A percentile compares a stretch with the other conserved stretches of the same genome.
Evolutionary conservation across 768 basidiomycete genomes (phyloP).

Genomic region (Tulasnella calospora): DNA sequence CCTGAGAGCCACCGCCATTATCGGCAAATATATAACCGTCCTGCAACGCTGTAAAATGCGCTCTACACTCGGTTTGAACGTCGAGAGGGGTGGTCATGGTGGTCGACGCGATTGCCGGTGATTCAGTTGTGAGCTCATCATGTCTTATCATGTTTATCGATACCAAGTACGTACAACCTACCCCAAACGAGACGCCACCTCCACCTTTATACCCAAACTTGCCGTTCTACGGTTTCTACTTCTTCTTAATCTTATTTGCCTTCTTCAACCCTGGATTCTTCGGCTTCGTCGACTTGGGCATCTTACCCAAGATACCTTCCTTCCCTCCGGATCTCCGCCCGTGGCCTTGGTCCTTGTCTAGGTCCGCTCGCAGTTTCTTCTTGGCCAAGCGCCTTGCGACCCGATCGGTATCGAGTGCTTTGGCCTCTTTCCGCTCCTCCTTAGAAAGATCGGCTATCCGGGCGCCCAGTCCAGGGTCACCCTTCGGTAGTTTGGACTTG

Average conservation of each 20-base stretch:
- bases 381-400: conserved; percentile 81
- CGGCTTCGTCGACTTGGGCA: conserved; percentile 10
- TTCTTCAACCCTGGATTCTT: conserved; percentile 18
- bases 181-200: background rate
- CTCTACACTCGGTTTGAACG: conserved; percentile 46
- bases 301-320: conserved; percentile 18
- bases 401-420: conserved; percentile 73
- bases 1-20: conserved; percentile 73
- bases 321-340: conserved; percentile 8
- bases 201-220: background rate
- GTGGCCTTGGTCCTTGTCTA: conserved; percentile 27
- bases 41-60: conserved; percentile 58
- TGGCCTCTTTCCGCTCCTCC: conserved; percentile 78
- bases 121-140: background rate
- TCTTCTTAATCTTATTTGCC: background rate
- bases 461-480: conserved; percentile 75
- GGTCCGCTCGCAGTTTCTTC: conserved; percentile 57
- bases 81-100: conserved; percentile 38
- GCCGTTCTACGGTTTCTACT: background rate
- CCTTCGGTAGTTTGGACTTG: conserved; percentile 52
- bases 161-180: background rate
- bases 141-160: conserved; percentile 1
- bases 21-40: conserved; percentile 60
- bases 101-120: background rate
- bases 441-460: conserved; percentile 73